Base-by-base conservation (phyloP, 2,329 filamentous ascomycete genomes). In the Cercospora sp. region DNA sequence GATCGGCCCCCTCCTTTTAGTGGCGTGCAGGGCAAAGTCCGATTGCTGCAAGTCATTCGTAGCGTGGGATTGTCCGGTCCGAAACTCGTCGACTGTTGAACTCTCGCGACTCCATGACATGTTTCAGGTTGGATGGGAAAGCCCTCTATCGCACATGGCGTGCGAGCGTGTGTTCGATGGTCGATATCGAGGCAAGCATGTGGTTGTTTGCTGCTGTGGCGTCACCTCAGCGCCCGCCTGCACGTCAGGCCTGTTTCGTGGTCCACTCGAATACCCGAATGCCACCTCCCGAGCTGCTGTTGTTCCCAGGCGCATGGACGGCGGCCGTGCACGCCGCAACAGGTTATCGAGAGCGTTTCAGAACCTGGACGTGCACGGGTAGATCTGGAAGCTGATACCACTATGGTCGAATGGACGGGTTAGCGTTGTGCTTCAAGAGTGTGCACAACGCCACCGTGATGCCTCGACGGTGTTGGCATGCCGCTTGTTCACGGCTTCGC, bases 141-240 rank as follows among this genome's bases (percentile, higher is more conserved):
- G 53, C 63, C 55, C 24, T 66, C 55, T 26, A 37, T 49, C 30
- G 49, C 32, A 64, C 62, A 64, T 26, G 49, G 62, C 51, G 12
- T 58, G 61, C 40, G 34, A 40, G 10, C 30, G 18, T 21, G 13
- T 43, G 62, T 43, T 21, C 51, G 12, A 61, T 40, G 18, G 40
- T 45, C 40, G 63, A 49, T n/a, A n/a, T 24, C 53, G 18, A 24
- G 16, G 40, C 9, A 34, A 55, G 21, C 63, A 37, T 63, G 26
- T 51, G 40, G 57, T 66, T 73, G 70, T 72, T 71, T 71, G 71
- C 71, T 69, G 37, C 59, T 63, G 60, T 49, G 28, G 61, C 64
- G 66, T 16, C 10, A 59, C 26, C 28, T 61, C 67, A 61, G 51
- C 40, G 43, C n/a, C n/a, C 30, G 43, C 60, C 66, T 62, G 65